phyloP scores from a whole-genome alignment of 2,329 filamentous ascomycete species.

The Colletotrichum liriopes region DNA sequence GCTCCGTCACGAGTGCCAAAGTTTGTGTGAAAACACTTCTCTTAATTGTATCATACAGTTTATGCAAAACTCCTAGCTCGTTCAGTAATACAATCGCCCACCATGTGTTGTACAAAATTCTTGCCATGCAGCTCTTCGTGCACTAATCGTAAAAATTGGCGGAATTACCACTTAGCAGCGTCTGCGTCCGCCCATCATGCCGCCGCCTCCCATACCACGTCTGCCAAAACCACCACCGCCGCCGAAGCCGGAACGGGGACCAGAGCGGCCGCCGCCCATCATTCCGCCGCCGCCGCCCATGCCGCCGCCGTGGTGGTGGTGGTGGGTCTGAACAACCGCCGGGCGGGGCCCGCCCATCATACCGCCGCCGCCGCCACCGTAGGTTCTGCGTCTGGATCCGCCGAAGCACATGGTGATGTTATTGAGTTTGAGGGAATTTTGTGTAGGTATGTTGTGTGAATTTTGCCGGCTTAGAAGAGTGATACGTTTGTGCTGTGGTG shows the following conservation, averaged over 20 bases:
- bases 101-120: background rate
- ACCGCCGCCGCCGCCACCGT: constrained; percentile 20
- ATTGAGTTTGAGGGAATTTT: background rate
- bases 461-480: background rate
- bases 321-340: constrained; percentile 27
- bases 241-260: constrained; percentile 21
- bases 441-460: too few species aligned
- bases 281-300: background rate
- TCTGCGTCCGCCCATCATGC: constrained; percentile 18
- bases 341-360: constrained; percentile 29
- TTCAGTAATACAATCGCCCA: too few species aligned
- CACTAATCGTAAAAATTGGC: background rate
- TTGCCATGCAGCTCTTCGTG: background rate
- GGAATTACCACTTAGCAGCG: background rate
- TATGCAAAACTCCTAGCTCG: background rate
- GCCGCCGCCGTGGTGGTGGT: constrained; percentile 38
- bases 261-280: constrained; percentile 23
- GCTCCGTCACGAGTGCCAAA: background rate
- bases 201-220: constrained; percentile 8
- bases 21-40: background rate
- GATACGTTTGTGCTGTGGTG: too few species aligned
- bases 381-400: constrained; percentile 24
- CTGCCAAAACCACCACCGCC: constrained; percentile 14
- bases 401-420: constrained; percentile 33
- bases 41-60: background rate